These are phyloP conservation scores for Euphorbia celastroides DNA, from an alignment of 441 rosid genomes.

Conservation along the genomic window DNA sequence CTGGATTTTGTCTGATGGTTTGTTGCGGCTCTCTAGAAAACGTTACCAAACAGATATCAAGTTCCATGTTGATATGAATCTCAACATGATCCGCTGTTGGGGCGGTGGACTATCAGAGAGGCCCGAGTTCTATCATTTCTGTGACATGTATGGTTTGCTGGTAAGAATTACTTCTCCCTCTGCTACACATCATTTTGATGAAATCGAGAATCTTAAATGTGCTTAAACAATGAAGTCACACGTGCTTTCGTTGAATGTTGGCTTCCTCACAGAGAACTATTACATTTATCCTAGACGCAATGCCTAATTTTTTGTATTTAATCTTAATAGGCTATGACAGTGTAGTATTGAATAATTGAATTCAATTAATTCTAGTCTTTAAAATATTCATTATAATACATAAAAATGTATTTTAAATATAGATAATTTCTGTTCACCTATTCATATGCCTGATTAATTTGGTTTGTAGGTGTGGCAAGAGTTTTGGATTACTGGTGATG, in stretches of 20 bases:
- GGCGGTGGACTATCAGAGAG: conserved; percentile 97
- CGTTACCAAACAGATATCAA: conserved; percentile 85
- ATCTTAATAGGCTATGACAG: background rate
- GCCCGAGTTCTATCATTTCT: conserved; percentile 94
- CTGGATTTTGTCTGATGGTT: conserved; percentile 91
- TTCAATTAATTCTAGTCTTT: too few species aligned
- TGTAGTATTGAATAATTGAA: too few species aligned
- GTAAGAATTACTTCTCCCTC: conserved; percentile 31
- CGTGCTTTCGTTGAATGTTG: background rate
- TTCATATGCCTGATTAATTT: conserved; percentile 8
- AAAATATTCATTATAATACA: too few species aligned
- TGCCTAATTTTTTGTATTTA: background rate
- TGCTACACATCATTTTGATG: background rate
- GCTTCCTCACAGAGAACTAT: background rate
- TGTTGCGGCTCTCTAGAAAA: conserved; percentile 75
- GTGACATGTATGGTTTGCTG: conserved; percentile 88
- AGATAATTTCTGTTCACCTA: too few species aligned
- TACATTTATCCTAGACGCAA: background rate
- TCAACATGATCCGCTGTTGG: conserved; percentile 98
- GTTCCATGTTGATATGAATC: conserved; percentile 97
- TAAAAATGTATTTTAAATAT: too few species aligned
- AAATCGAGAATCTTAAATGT: background rate
- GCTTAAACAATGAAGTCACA: background rate
- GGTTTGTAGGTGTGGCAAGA: conserved; percentile 96
- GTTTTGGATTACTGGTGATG: conserved; percentile 99